Conservation (phyloP, 306 rosid species). For the Ziziphus jujuba region DNA sequence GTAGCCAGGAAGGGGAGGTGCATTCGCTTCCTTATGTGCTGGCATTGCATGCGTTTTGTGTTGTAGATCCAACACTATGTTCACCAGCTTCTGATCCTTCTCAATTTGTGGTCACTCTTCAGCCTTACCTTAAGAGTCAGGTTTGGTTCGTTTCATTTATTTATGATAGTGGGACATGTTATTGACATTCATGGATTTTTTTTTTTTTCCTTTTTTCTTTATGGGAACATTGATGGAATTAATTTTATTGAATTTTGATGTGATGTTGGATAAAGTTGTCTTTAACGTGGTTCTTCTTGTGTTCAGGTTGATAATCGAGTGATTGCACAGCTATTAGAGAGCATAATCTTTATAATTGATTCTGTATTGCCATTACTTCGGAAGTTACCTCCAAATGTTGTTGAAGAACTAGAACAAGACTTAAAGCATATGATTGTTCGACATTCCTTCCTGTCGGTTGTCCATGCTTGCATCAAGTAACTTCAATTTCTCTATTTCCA, state of each 20-base stretch:
- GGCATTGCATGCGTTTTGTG: constrained; percentile 91
- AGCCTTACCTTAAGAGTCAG: constrained; percentile 95
- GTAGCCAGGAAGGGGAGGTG: constrained; percentile 62
- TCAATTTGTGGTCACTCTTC: constrained; percentile 94
- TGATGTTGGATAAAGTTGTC: constrained; percentile 4
- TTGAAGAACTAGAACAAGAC: constrained; percentile 93
- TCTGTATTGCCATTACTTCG: constrained; percentile 81
- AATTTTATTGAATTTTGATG: neutral
- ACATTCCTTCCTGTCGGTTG: constrained; percentile 92
- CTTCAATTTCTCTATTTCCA: constrained; percentile 7
- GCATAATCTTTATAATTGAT: constrained; percentile 90
- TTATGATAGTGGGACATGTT: neutral
- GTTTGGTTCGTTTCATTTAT: constrained; percentile 34
- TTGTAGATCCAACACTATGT: constrained; percentile 89
- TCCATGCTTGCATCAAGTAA: constrained; percentile 98
- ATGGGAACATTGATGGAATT: neutral
- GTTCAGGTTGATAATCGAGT: constrained; percentile 73
- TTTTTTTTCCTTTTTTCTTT: no score
- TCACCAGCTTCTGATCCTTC: constrained; percentile 93
- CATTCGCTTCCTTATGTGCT: constrained; percentile 82
- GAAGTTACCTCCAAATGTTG: constrained; percentile 73
- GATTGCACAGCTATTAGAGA: constrained; percentile 82
- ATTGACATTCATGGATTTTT: no score
- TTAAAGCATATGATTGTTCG: constrained; percentile 90
- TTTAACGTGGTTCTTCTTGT: constrained; percentile 29